phyloP scores from a whole-genome alignment of 2,329 filamentous ascomycete genomes.

The Penicillium sp. region DNA sequence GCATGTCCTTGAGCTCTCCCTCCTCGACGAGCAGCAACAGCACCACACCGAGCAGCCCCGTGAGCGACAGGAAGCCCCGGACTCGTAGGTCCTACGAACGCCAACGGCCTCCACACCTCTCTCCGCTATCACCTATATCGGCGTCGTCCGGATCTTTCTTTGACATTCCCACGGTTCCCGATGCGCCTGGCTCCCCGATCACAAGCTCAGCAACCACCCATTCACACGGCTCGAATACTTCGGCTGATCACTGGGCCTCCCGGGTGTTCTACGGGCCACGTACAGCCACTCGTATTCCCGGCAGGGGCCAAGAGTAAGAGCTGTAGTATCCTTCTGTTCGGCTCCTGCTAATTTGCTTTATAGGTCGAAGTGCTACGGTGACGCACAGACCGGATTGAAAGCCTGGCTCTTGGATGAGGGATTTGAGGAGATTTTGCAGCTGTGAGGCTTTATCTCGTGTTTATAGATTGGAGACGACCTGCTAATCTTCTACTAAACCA shows the following conservation, averaged over 20 bases:
- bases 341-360: background rate
- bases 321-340: background rate
- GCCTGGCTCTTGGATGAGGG: constrained; percentile 37
- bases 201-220: constrained; percentile 39
- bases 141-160: constrained; percentile 36
- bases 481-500: constrained; percentile 24
- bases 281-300: constrained; percentile 36
- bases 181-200: constrained; percentile 40
- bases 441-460: constrained; percentile 35
- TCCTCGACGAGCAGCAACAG: constrained; percentile 34
- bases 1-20: constrained; percentile 31
- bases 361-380: constrained; percentile 45
- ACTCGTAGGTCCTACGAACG: constrained; percentile 44
- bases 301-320: constrained; percentile 37
- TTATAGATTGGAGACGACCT: background rate
- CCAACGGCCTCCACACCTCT: constrained; percentile 31
- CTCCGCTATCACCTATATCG: constrained; percentile 35
- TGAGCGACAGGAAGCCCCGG: constrained; percentile 33
- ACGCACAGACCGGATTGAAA: constrained; percentile 33
- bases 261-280: constrained; percentile 40
- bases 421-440: constrained; percentile 44
- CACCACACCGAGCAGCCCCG: constrained; percentile 34
- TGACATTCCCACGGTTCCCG: constrained; percentile 37
- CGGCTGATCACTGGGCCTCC: constrained; percentile 49
- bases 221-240: constrained; percentile 33